A percentile compares a stretch with the other conserved stretches of the same genome.
phyloP scores from a whole-genome alignment of 495 filamentous ascomycete species.

The Penicillium cinerascens region DNA sequence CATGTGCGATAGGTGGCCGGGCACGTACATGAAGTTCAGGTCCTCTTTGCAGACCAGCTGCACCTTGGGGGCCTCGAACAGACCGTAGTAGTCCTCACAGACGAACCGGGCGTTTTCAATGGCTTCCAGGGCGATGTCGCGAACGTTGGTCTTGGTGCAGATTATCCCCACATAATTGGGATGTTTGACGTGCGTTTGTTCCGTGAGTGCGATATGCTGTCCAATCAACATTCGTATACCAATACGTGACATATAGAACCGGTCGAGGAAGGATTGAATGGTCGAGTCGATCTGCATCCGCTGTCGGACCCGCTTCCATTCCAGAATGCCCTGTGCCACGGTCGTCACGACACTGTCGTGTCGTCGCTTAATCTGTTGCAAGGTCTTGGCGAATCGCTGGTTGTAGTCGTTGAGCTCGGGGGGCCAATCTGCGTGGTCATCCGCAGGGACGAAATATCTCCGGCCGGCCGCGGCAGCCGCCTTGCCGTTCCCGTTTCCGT shows the following conservation, averaged over 20 bases:
- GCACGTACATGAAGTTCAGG: constrained; percentile 98
- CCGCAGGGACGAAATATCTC: constrained; percentile 88
- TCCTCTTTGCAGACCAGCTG: constrained; percentile 92
- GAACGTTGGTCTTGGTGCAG: constrained; percentile 95
- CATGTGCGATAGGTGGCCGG: constrained; percentile 97
- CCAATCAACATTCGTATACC: constrained; percentile 99
- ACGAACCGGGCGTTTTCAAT: constrained; percentile 98
- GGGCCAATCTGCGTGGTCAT: constrained; percentile 86
- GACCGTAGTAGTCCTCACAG: constrained; percentile 96
- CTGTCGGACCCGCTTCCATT: constrained; percentile 95
- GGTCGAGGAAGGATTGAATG: constrained; percentile 94
- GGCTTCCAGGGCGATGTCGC: constrained; percentile 92
- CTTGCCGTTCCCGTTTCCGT: constrained; percentile 48
- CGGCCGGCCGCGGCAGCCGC: constrained; percentile 41
- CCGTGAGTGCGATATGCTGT: constrained; percentile 94
- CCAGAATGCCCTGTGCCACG: constrained; percentile 88
- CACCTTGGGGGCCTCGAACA: constrained; percentile 95
- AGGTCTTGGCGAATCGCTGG: constrained; percentile 74
- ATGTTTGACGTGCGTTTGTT: constrained; percentile 81
- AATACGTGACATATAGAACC: constrained; percentile 99
- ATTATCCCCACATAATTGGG: constrained; percentile 97
- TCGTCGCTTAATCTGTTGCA: constrained; percentile 89
- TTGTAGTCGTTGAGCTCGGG: constrained; percentile 95
- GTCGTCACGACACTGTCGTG: constrained; percentile 98
- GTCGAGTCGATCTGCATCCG: constrained; percentile 97